Evolutionary conservation across 2,329 filamentous ascomycete genomes (phyloP), one percentile per base, ranked within the genome.

Genomic region (Grosmannia serpens): DNA sequence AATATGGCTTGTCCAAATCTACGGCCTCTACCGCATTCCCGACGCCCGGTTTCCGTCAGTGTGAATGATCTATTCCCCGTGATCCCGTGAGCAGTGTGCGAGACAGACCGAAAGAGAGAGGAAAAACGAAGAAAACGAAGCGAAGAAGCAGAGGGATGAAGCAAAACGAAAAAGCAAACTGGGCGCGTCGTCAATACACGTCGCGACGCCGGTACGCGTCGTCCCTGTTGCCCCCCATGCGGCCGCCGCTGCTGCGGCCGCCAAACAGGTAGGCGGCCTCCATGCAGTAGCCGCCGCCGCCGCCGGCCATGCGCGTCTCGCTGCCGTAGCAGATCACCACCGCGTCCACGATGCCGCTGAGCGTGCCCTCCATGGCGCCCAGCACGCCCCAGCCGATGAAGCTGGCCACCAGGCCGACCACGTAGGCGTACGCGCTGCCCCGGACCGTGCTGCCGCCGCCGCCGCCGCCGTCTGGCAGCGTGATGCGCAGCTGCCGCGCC

Each of bases 371-470:
- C 81, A 95, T 92, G 2, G 91, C 88, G 29, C 91, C 90, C 55
- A 99, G 77, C 1, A 97, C 86, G 6, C 89, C 91, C 85, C 94
- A 99, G 9, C 94, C 94, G 65, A 99, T 96, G 58, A 92, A 91
- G 61, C 89, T 90, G 20, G 94, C 94, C 64, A 97, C 87, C 62
- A 99, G 72, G 11, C 91, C 94, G 26, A 99, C 89, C 1, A 97
- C 83, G 68, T 97, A 99, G 2, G 92, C 94, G 70, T 99, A 99
- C 27, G 94, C 78, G 66, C 90, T 96, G 10, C 94, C 94, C 52
- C 83, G 83, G 55, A 86, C 69, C 0, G 82, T 80, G 56, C 71
- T 64, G 27, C 59, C 58, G 10, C 31, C 24, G 26, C 41, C 41
- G 1, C 62, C 59, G 15, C 60, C 57, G 27, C 78, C 78, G 46